Percentiles rank a stretch among this genome's conserved stretches.
Evolutionary conservation across 257 asterid species (phyloP).

Genomic region (Nicotiana tabacum): DNA sequence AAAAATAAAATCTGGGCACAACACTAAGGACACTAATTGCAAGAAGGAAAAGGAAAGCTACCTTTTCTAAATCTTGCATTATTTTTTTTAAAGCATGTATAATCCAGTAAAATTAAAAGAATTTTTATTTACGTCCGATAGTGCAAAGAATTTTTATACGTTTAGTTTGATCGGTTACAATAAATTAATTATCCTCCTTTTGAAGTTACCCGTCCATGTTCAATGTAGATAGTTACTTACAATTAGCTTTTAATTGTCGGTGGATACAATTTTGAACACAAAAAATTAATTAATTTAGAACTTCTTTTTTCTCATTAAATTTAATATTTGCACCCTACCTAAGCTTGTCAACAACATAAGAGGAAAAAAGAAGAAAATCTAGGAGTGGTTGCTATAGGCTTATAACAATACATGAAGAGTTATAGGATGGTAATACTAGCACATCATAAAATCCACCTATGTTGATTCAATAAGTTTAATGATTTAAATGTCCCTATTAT

Average conservation of each 20-base stretch:
- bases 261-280: neutral
- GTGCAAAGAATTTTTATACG: neutral
- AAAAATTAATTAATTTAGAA: neutral
- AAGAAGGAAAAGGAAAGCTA: neutral
- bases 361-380: neutral
- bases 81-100: neutral
- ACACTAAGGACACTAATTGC: neutral
- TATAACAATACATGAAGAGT: neutral
- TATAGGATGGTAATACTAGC: neutral
- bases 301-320: neutral
- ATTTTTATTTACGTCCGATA: neutral
- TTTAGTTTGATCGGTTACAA: neutral
- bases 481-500: neutral
- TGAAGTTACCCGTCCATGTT: neutral
- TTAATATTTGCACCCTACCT: neutral
- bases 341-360: neutral
- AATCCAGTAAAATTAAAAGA: neutral
- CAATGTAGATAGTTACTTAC: neutral
- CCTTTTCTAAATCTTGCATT: neutral
- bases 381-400: neutral
- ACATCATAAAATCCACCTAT: neutral
- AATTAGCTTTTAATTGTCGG: neutral
- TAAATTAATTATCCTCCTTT: neutral
- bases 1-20: neutral
- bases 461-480: neutral